These are phyloP conservation scores for Chrysanthemum seticuspe DNA, from an alignment of 129 eudicot genomes.

Conservation along the genomic window DNA sequence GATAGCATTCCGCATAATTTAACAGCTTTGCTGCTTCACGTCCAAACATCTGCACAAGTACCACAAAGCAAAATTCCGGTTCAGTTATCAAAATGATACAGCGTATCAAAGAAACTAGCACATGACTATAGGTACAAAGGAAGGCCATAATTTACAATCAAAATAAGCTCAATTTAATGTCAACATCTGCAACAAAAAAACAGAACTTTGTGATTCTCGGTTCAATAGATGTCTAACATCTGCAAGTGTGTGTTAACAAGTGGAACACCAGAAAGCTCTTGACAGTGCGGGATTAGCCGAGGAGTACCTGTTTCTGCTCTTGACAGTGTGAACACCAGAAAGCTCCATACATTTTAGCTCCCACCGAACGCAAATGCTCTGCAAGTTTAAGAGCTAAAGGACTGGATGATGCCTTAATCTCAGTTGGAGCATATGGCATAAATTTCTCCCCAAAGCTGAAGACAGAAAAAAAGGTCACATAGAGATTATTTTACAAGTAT, in stretches of 20 bases:
- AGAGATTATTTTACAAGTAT: conserved; percentile 13
- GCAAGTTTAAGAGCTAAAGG: conserved; percentile 85
- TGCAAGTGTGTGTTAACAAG: conserved; percentile 32
- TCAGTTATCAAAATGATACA: neutral
- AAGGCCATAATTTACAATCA: neutral
- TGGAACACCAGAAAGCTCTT: conserved; percentile 96
- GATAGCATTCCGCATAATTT: conserved; percentile 91
- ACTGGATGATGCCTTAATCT: conserved; percentile 65
- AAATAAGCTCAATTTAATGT: conserved; percentile 8
- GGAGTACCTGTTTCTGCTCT: conserved; percentile 88
- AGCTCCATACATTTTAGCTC: conserved; percentile 98
- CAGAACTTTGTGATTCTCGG: neutral
- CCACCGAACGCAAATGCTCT: conserved; percentile 71
- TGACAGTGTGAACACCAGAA: conserved; percentile 97
- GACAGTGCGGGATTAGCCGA: too few relatives aligned
- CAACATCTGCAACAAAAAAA: neutral
- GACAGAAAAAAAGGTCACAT: neutral
- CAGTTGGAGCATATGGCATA: conserved; percentile 61
- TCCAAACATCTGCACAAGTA: conserved; percentile 73
- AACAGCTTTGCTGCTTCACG: conserved; percentile 77
- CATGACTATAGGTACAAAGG: neutral
- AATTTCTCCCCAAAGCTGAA: conserved; percentile 54
- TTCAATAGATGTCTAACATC: conserved; percentile 5
- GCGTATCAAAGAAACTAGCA: conserved; percentile 2
- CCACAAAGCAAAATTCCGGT: conserved; percentile 1